Base-by-base conservation (phyloP, 495 filamentous ascomycete species). In the Penicillium antarcticum region DNA sequence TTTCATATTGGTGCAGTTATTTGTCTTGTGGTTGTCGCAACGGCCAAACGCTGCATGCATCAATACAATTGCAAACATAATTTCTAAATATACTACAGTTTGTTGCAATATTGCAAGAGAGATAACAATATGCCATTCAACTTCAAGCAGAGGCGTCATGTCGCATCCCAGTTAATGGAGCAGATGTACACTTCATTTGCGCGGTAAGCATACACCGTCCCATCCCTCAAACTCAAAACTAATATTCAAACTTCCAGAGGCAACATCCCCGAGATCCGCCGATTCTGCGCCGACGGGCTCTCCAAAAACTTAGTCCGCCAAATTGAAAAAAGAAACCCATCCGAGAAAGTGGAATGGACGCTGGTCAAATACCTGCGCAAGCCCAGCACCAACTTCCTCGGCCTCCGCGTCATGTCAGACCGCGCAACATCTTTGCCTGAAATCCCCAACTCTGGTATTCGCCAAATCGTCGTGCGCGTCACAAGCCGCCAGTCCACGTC, bases 381-480 rank as follows among this genome's bases (percentile, higher is more conserved):
- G 35, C 80, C 89, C 2, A 56, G 58, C 21, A 75, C 72, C 9
- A 61, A 60, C 44, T 68, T 70, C 53, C 67, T 61, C 16, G 72
- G 72, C 9, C 32, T 70, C 41, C 81, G 80, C 38, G 52, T 94
- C 36, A 69, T 86, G 38, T 79, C 81, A 49, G 80, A 86, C 64
- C 73, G 79, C 47, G 75, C 82, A 9, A 70, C 73, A 18, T 61
- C 72, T 34, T 59, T 86, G n/a, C 76, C 77, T 14, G 69, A 72
- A 18, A 35, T 75, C 3, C 58, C 74, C 9, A 72, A 76, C 19
- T 67, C 74, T 29, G 73, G 70, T 16, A 49, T 88, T 7, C 78
- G 86, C 33, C 92, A 97, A 71, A 83, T 81, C 16, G 77, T 92
- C 12, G 80, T 96, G 26, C 76, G 79, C 57, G 82, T 97, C 43